phyloP scores from a whole-genome alignment of 2,329 filamentous ascomycete genomes.

The Colletotrichum euphorbiae region DNA sequence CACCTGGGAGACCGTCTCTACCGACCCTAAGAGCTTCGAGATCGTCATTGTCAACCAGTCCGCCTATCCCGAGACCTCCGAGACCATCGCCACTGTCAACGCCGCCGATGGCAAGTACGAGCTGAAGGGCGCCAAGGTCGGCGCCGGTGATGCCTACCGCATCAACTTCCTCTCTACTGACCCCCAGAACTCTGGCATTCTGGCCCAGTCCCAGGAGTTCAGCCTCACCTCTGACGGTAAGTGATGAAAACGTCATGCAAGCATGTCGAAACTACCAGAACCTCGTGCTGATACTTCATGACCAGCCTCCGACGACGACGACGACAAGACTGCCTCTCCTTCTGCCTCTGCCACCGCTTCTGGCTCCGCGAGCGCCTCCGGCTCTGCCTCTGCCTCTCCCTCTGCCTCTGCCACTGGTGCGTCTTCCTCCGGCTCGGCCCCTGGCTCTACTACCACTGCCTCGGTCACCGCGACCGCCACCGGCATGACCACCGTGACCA shows the following conservation, averaged over 20 bases:
- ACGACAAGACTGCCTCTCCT: not conserved
- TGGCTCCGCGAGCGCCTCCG: conserved; percentile 19
- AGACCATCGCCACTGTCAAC: conserved; percentile 31
- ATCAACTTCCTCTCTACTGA: conserved; percentile 37
- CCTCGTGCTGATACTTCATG: not conserved
- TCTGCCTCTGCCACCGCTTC: conserved; percentile 15
- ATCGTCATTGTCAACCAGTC: conserved; percentile 37
- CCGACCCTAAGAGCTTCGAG: conserved; percentile 30
- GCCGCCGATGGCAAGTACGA: conserved; percentile 38
- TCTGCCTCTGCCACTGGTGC: conserved; percentile 28
- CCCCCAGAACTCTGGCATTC: conserved; percentile 33
- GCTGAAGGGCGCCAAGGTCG: conserved; percentile 25
- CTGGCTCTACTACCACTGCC: conserved; percentile 21
- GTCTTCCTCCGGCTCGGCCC: conserved; percentile 24
- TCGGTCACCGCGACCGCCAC: conserved; percentile 24
- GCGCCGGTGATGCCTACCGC: conserved; percentile 16
- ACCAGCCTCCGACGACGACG: conserved; percentile 14
- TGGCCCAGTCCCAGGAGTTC: conserved; percentile 36
- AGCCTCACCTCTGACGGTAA: conserved; percentile 20
- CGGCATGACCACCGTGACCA: conserved; percentile 34
- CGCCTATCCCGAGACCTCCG: conserved; percentile 2
- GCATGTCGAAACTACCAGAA: too few relatives aligned
- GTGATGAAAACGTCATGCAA: not conserved
- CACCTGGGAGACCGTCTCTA: conserved; percentile 30
- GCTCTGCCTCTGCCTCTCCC: conserved; percentile 2